Percentiles rank a stretch among this genome's conserved stretches.
Conservation (phyloP, 495 filamentous ascomycete genomes). For the Penicillium crystallinum region DNA sequence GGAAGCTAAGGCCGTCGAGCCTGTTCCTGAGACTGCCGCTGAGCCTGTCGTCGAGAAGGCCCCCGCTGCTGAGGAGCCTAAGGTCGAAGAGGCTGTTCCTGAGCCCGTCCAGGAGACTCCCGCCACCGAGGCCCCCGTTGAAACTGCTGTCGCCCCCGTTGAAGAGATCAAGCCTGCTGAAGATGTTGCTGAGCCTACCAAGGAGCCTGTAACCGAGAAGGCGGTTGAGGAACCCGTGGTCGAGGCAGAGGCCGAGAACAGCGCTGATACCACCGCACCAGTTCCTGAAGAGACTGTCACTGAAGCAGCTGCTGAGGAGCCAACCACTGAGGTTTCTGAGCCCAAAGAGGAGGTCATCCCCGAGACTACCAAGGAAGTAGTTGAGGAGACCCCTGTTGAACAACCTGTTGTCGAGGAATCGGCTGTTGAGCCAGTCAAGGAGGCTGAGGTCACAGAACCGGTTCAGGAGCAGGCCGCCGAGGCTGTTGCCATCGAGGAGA, state of each 20-base stretch:
- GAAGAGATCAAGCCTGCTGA: constrained; percentile 4
- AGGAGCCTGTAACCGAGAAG: constrained; percentile 9
- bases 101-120: not conserved
- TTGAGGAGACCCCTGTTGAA: constrained; percentile 6
- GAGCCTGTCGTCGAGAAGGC: not conserved
- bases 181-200: constrained; percentile 1
- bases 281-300: constrained; percentile 4
- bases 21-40: not conserved
- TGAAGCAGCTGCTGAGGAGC: not conserved
- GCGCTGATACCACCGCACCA: not conserved
- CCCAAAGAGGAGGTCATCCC: constrained; percentile 1
- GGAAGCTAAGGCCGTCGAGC: not conserved
- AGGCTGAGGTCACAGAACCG: not conserved
- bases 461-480: not conserved
- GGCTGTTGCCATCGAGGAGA: not conserved
- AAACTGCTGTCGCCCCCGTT: not conserved
- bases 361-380: not conserved
- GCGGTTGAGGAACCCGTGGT: constrained; percentile 4
- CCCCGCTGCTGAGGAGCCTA: not conserved
- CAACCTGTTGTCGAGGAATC: constrained; percentile 1
- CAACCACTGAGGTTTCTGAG: not conserved
- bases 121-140: not conserved
- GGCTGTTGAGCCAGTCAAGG: constrained; percentile 1
- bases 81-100: not conserved
- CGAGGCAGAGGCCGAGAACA: constrained; percentile 5